Conservation (phyloP, 805 yeast genomes). For the Myxozyma lipomycoides region DNA sequence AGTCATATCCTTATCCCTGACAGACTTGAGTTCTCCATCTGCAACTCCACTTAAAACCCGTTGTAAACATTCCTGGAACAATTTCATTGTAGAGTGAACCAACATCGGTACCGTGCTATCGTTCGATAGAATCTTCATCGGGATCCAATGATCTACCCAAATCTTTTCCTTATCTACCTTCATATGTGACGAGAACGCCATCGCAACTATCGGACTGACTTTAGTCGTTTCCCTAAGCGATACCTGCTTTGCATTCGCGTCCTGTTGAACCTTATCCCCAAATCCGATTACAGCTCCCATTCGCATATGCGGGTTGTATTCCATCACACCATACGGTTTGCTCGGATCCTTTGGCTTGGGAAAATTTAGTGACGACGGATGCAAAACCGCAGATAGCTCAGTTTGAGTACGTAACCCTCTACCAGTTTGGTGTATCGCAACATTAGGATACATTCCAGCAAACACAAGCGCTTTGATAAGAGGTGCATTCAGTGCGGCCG, state of each 20-base stretch:
- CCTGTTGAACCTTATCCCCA: constrained; percentile 19
- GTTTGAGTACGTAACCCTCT: constrained; percentile 14
- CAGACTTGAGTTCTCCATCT: not conserved
- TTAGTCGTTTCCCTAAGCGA: constrained; percentile 6
- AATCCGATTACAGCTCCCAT: constrained; percentile 18
- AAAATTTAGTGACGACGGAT: constrained; percentile 18
- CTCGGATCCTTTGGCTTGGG: constrained; percentile 9
- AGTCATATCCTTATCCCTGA: not conserved
- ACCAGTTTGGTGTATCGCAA: constrained; percentile 5
- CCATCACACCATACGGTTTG: constrained; percentile 8
- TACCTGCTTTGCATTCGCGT: constrained; percentile 15
- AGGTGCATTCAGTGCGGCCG: constrained; percentile 10
- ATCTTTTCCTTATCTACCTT: not conserved
- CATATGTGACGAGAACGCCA: constrained; percentile 8
- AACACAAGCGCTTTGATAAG: constrained; percentile 14
- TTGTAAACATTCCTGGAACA: not conserved
- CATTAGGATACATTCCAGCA: constrained; percentile 22
- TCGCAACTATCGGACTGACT: constrained; percentile 2
- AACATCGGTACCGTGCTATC: not conserved
- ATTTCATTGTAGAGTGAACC: not conserved
- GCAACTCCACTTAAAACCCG: constrained; percentile 2
- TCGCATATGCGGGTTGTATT: not conserved
- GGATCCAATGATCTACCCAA: constrained; percentile 22
- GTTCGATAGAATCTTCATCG: constrained; percentile 6
- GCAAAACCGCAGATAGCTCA: constrained; percentile 18